Evolutionary conservation across 208 protist genomes (phyloP).

Genomic region (Trypanosoma boissoni): DNA sequence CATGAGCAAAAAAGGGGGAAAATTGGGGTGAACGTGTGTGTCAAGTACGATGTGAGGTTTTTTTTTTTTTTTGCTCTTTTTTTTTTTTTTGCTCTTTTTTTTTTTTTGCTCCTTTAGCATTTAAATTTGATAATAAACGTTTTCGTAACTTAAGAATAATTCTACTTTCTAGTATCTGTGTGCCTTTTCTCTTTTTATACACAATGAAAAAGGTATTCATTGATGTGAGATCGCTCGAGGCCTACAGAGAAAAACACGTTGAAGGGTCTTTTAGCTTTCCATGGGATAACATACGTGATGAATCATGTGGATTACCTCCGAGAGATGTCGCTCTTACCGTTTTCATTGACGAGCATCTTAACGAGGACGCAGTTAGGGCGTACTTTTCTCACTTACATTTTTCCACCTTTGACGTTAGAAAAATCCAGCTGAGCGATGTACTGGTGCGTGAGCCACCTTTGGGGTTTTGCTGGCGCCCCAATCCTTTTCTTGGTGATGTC

Average conservation of each 20-base stretch:
- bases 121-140: no score
- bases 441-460: conserved; percentile 3
- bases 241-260: conserved; percentile 20
- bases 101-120: no score
- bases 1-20: no score
- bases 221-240: conserved; percentile 7
- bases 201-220: conserved; percentile 20
- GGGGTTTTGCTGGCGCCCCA: conserved; percentile 33
- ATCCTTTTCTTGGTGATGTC: conserved; percentile 28
- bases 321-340: conserved; percentile 15
- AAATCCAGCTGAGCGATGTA: background rate
- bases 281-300: conserved; percentile 13
- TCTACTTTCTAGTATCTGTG: no score
- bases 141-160: no score
- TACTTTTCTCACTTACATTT: conserved; percentile 17
- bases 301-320: conserved; percentile 25
- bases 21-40: no score
- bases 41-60: no score
- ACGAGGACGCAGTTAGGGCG: background rate
- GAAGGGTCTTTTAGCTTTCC: conserved; percentile 28
- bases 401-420: conserved; percentile 5
- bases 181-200: no score
- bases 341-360: conserved; percentile 17
- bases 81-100: no score
- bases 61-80: no score